Conservation (phyloP, 2,329 filamentous ascomycete genomes). For the Zasmidium cellare region DNA sequence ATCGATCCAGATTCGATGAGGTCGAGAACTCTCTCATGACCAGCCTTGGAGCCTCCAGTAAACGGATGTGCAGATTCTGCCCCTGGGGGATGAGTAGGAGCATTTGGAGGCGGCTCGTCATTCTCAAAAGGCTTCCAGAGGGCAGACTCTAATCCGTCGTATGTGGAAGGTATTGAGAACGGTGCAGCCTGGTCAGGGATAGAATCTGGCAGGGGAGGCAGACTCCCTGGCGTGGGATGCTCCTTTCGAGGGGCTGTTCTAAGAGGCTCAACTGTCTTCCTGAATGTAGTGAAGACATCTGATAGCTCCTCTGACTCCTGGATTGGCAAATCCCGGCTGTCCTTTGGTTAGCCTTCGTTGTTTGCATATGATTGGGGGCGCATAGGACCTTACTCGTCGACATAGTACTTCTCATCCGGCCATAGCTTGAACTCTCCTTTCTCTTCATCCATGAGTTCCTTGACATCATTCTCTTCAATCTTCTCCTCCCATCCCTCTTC, state of each 20-base stretch:
- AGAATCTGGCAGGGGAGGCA: constrained; percentile 60
- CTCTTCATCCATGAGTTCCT: constrained; percentile 52
- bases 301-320: constrained; percentile 61
- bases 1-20: constrained; percentile 63
- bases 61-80: constrained; percentile 65
- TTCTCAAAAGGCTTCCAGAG: constrained; percentile 60
- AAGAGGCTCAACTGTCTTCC: constrained; percentile 71
- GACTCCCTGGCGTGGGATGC: constrained; percentile 54
- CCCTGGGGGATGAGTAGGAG: constrained; percentile 54
- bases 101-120: constrained; percentile 43
- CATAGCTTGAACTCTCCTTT: constrained; percentile 64
- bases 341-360: constrained; percentile 7
- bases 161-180: constrained; percentile 61
- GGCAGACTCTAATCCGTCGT: constrained; percentile 54
- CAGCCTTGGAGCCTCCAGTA: constrained; percentile 65
- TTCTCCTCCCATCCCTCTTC: constrained; percentile 71
- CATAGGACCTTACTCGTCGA: constrained; percentile 68
- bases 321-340: constrained; percentile 63
- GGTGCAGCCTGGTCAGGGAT: constrained; percentile 62
- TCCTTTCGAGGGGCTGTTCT: constrained; percentile 61
- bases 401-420: constrained; percentile 74
- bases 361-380: not conserved
- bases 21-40: constrained; percentile 58
- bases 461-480: constrained; percentile 60
- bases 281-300: constrained; percentile 73